Evolutionary conservation across 1,284 basidiomycete genomes (phyloP).

Genomic region (Xerocomus nothofagi): DNA sequence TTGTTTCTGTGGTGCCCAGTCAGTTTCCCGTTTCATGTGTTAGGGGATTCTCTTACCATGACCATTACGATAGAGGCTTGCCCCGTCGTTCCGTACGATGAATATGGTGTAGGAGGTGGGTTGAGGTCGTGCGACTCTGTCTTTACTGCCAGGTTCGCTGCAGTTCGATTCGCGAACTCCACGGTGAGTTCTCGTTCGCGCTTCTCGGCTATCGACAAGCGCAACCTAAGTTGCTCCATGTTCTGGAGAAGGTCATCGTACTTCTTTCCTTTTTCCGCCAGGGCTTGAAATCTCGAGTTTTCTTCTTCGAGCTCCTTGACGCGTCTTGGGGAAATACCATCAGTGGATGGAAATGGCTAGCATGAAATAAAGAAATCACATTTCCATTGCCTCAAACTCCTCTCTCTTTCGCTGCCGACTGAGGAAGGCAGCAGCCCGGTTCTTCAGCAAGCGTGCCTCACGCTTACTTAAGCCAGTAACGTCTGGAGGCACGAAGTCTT

Average conservation of each 20-base stretch:
- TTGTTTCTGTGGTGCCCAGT: conserved; percentile 41
- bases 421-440: conserved; percentile 88
- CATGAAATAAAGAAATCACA: conserved; percentile 48
- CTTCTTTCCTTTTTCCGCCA: conserved; percentile 44
- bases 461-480: conserved; percentile 86
- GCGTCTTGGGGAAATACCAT: conserved; percentile 31
- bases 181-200: conserved; percentile 64
- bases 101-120: conserved; percentile 41
- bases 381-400: conserved; percentile 88
- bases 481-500: conserved; percentile 86
- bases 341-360: conserved; percentile 9
- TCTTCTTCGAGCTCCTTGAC: conserved; percentile 70
- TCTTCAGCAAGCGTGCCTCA: conserved; percentile 88
- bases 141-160: conserved; percentile 46
- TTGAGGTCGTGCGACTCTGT: conserved; percentile 51
- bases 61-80: conserved; percentile 64
- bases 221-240: conserved; percentile 63
- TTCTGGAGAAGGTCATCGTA: conserved; percentile 50
- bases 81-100: conserved; percentile 42
- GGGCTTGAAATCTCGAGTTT: conserved; percentile 63
- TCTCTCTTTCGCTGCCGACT: conserved; percentile 88
- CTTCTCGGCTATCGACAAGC: conserved; percentile 62
- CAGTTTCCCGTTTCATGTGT: conserved; percentile 15
- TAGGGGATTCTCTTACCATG: conserved; percentile 52
- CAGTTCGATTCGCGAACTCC: conserved; percentile 49